Base-by-base conservation (phyloP, 1,139 yeast genomes). In the Zygoascus sp. region DNA sequence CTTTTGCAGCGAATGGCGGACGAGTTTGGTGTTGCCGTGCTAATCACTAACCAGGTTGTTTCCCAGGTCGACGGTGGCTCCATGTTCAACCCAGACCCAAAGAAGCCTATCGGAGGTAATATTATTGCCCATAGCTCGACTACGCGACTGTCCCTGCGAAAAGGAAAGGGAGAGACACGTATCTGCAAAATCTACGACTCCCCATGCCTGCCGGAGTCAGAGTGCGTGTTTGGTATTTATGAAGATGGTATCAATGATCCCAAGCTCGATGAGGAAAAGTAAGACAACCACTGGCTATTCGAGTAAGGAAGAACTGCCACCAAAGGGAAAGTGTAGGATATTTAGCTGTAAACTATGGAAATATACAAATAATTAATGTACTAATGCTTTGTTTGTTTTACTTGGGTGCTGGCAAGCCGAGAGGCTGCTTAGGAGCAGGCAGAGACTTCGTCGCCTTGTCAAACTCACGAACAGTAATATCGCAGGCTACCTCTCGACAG, bases 181-280 rank as follows among this genome's bases (percentile, higher is more conserved):
- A 83, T 88, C 36, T 92, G 97, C 69, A 89, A 88, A 66, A 83
- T 92, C 47, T 89, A 88, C 58, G 98, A 92, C 64, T 86, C 96
- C 52, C 98, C 96, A 2, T 89, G 97, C 64, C 73, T 92, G 53
- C 97, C 98, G 0, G 97, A 92, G 63, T 82, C 94, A 49, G 97
- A 92, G 58, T 86, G 96, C 59, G 84, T 89, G 11, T 92, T 92
- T 72, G 97, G 96, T 13, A 88, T 92, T 54, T 90, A 90, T 61
- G 96, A 89, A 61, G 97, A 92, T 61, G 98, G 99, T 50, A 83
- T 92, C 55, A 96, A 96, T 51, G 99, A 92, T 68, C 97, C 97
- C 45, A 79, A 82, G 58, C n/a, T 25, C n/a, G 28, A 25, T 25
- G 95, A 85, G 45, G 44, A 45, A 15, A 40, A 44, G 13, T 39